These are phyloP conservation scores for Coemansia sp. DNA, from an alignment of 192 early-diverging fungal genomes.

Conservation along the genomic window DNA sequence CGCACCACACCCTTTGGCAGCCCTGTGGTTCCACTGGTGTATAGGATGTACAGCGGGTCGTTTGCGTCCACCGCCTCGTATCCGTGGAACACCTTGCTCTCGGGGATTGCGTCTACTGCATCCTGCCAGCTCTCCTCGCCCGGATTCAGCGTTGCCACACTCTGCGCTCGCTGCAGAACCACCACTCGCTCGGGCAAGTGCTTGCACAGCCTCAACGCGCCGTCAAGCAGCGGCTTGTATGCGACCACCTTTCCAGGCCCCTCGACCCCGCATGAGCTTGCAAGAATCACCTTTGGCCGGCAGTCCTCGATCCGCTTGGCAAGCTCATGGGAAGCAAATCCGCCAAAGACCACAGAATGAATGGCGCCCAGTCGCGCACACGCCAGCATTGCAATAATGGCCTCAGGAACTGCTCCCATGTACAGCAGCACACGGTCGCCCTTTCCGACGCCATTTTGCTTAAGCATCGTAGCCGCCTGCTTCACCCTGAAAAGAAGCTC, in stretches of 20 bases:
- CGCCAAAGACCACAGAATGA: conserved; percentile 82
- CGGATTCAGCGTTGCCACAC: conserved; percentile 42
- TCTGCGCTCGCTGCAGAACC: conserved; percentile 66
- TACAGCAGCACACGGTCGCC: conserved; percentile 81
- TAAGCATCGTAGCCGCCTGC: conserved; percentile 64
- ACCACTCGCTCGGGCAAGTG: conserved; percentile 53
- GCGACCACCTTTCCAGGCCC: conserved; percentile 64
- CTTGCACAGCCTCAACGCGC: conserved; percentile 61
- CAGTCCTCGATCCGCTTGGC: conserved; percentile 83
- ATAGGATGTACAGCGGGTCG: conserved; percentile 87
- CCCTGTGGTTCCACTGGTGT: conserved; percentile 85
- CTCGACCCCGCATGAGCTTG: conserved; percentile 79
- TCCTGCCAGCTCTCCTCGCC: conserved; percentile 56
- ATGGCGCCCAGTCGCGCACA: conserved; percentile 82
- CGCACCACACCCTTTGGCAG: conserved; percentile 87
- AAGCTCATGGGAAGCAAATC: conserved; percentile 71
- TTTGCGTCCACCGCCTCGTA: conserved; percentile 62
- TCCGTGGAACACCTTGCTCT: conserved; percentile 35
- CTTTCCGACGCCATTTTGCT: conserved; percentile 59
- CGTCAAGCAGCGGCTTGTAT: conserved; percentile 77
- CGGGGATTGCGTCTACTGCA: conserved; percentile 52
- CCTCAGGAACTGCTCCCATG: conserved; percentile 82
- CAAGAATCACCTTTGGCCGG: conserved; percentile 71
- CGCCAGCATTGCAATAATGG: conserved; percentile 81
- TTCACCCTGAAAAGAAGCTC: conserved; percentile 71